Evolutionary conservation across 2,329 filamentous ascomycete species (phyloP), one percentile per base, ranked within the genome.

Genomic region (Pseudopyricularia javanii): DNA sequence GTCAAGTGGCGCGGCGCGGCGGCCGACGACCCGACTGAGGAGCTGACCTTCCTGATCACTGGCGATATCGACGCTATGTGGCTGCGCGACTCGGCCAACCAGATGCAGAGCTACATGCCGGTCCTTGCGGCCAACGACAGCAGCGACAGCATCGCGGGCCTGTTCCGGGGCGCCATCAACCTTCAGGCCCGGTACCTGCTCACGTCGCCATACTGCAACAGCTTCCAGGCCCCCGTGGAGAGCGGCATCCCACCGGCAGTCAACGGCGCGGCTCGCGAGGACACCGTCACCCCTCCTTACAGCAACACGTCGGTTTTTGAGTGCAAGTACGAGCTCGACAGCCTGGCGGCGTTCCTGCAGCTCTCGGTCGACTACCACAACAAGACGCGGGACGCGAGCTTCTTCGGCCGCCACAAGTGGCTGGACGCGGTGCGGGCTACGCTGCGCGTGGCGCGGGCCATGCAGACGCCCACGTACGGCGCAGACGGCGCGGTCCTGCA

Each of bases 301-400:
- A 86, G 86, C 60, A 74, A 76, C 1, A 73, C 74, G 2, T 75
- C 83, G 35, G 90, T 95, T 0, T 96, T 93, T 63, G 91, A 96
- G 67, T 96, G 91, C 77, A 96, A 96, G 68, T 96, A 93, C 67
- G 91, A 96, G 69, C 81, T 96, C 47, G 91, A 96, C 70, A 91
- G 87, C 11, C 76, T 96, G 1, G 89, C 91, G 1, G 83, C 89
- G 30, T 96, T 96, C 66, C 74, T 97, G 7, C 81, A 88, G 43
- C 74, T 97, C 5, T 83, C 82, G 1, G 86, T 88, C 57, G 81
- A 93, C 62, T 96, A 95, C 71, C 80, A 87, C 68, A 74, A 80
- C 22, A 76, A 79, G 55, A 95, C 89, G 0, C 75, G 75, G 1
- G 91, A 91, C 35, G 78, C 74, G 1, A 78, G 76, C 53, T 89